phyloP scores from a whole-genome alignment of 768 basidiomycete genomes.

The Artomyces pyxidatus region DNA sequence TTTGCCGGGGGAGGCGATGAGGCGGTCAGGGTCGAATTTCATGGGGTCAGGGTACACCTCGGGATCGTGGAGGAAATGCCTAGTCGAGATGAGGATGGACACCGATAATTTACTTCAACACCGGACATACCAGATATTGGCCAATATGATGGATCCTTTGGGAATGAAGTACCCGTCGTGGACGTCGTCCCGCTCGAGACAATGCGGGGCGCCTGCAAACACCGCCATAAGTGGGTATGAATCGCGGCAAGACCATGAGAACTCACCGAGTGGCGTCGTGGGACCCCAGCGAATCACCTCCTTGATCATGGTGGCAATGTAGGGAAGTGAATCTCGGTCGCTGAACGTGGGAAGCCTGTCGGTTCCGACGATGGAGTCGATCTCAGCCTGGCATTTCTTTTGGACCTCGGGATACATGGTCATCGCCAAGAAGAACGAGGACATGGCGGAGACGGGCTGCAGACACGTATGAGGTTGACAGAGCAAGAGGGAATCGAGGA shows the following conservation, averaged over 20 bases:
- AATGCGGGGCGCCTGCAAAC: conserved; percentile 27
- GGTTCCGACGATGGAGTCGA: conserved; percentile 18
- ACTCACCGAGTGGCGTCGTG: conserved; percentile 12
- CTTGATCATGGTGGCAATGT: conserved; percentile 13
- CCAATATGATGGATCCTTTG: conserved; percentile 27
- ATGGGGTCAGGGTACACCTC: conserved; percentile 21
- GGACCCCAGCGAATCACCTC: conserved; percentile 21
- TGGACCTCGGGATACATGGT: conserved; percentile 19
- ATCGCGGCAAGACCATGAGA: background rate
- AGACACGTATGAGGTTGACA: background rate
- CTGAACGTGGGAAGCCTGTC: conserved; percentile 14
- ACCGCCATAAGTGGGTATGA: background rate
- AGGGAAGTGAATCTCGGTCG: conserved; percentile 17
- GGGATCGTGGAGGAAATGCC: conserved; percentile 24
- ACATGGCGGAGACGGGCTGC: conserved; percentile 19
- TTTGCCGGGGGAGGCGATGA: conserved; percentile 14
- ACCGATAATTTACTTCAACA: background rate
- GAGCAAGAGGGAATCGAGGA: background rate
- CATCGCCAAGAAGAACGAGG: conserved; percentile 22
- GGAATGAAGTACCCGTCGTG: conserved; percentile 33
- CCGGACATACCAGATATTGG: conserved; percentile 25
- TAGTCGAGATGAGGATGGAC: conserved; percentile 1
- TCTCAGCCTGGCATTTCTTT: conserved; percentile 18
- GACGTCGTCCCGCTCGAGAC: conserved; percentile 26
- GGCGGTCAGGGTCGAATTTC: conserved; percentile 24